Evolutionary conservation across 768 basidiomycete species (phyloP), one percentile per base, ranked within the genome.

Genomic region (Lactarius tabidus): DNA sequence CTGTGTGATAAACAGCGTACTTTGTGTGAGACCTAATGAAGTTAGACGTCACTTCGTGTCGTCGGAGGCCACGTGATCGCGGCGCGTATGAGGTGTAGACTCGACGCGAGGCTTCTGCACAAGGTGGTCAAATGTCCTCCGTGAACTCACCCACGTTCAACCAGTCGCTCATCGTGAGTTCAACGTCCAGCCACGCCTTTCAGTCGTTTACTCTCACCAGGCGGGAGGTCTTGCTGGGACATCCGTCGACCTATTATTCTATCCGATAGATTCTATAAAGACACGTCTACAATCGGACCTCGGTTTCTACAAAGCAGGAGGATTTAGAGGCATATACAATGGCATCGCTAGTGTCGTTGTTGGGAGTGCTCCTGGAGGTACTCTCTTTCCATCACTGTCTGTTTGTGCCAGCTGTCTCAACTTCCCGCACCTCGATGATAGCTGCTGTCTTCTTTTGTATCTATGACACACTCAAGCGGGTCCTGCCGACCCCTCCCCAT

Each of bases 221-320:
- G 89, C 92, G 51, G 94, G 96, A 29, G 95, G 90, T 26, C 75
- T 88, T n/a, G 93, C 97, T 36, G 96, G 96, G 31, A 90, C 93
- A 9, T 83, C 93, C 2, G 96, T 98, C 20, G 96, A 99, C 77
- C 83, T 98, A 53, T 83, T 97, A 26, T 95, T 99, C 79, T 99
- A 94, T 75, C 96, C 96, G 1, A 86, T 99, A 63, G 96, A 99
- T 78, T 97, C 96, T 1, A 77, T 98, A 74, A 99, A 99, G 78
- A 98, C 97, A 43, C 88, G 96, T 56, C 81, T 97, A 38, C 96
- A 99, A 72, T 90, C 94, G 7, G 74, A 86, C 3, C 87, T 91
- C 71, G 97, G 96, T 20, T 98, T 99, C 75, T 74, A 84, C 53
- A 78, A 79, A 33, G 88, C 93, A 2, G 96, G 96, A 18, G 97